Base-by-base conservation (phyloP, 139 green algal species). In the Chloropicon primus region DNA sequence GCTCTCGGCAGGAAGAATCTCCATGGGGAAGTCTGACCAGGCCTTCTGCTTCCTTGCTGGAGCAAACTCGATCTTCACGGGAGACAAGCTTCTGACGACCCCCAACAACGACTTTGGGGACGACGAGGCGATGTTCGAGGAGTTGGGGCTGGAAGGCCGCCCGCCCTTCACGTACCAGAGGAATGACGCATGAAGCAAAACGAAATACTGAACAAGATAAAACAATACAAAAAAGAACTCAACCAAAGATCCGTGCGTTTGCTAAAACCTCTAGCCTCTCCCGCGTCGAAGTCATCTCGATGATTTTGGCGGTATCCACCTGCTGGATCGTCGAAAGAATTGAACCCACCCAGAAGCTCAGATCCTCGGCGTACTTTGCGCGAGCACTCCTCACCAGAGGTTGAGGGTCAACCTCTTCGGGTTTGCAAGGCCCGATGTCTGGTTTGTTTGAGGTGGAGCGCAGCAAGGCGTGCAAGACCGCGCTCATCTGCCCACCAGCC, bases 21-120 rank as follows among this genome's bases (percentile, higher is more conserved):
- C 85, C 71, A 80, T 90, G 21, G 78, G 79, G 25, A 80, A 85
- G 54, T 23, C 22, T 2, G 79, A 88, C 76, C 89, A 97, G 88
- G 94, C 93, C 23, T 81, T 99, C 62, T 95, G 90, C 77, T 99
- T 99, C 86, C 79, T 99, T 85, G 93, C 95, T 0, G 95, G 95
- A 22, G 95, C 95, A 71, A 99, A 99, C 89, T 93, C 84, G 76
- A 96, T 99, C 77, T 99, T 99, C 83, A 92, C 95, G 53, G 95
- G 95, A 26, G 95, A 99, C 88, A 96, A 94, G 87, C 92, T 99
- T 73, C 88, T 99, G 1, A 99, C 95, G 22, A 99, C 95, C 0
- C 82, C 91, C 71, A 99, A 99, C 88, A 96, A 96, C 76, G 93
- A 97, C 71, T 28, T 26, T 74, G 5, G 24, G 17, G 71, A 74